Evolutionary conservation across 2,329 filamentous ascomycete species (phyloP).

Genomic region (Pseudogymnoascus sp.): DNA sequence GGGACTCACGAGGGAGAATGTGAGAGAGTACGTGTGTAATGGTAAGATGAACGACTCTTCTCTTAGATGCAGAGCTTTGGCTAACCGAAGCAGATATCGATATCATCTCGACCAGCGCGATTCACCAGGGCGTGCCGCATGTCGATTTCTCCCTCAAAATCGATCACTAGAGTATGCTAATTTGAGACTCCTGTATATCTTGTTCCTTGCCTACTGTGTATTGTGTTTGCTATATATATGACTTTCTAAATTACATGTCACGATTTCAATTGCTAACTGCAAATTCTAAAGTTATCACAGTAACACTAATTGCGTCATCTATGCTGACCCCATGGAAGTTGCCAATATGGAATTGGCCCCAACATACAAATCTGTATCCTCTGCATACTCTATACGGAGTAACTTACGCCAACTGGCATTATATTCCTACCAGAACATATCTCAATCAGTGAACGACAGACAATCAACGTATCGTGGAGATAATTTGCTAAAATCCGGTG

Average conservation of each 20-base stretch:
- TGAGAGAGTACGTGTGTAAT: slow-evolving; percentile 67
- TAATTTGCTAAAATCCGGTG: background rate
- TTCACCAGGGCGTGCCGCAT: slow-evolving; percentile 90
- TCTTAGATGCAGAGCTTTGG: slow-evolving; percentile 15
- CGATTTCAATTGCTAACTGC: background rate
- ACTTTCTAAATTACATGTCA: background rate
- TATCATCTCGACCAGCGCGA: slow-evolving; percentile 91
- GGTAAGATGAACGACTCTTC: slow-evolving; percentile 38
- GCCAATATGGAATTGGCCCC: background rate
- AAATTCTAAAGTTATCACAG: background rate
- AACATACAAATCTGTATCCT: background rate
- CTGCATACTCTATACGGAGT: background rate
- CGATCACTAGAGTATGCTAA: slow-evolving; percentile 29
- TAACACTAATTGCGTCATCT: background rate
- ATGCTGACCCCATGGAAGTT: background rate
- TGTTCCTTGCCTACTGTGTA: background rate
- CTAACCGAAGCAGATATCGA: slow-evolving; percentile 61
- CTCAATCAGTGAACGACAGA: background rate
- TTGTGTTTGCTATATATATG: background rate
- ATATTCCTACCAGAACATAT: background rate
- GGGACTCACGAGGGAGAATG: slow-evolving; percentile 77
- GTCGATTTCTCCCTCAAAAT: slow-evolving; percentile 97
- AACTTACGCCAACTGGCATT: background rate
- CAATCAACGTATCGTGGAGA: background rate
- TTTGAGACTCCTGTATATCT: background rate